Base-by-base conservation (phyloP, 768 basidiomycete species). In the Amanita phalloides region DNA sequence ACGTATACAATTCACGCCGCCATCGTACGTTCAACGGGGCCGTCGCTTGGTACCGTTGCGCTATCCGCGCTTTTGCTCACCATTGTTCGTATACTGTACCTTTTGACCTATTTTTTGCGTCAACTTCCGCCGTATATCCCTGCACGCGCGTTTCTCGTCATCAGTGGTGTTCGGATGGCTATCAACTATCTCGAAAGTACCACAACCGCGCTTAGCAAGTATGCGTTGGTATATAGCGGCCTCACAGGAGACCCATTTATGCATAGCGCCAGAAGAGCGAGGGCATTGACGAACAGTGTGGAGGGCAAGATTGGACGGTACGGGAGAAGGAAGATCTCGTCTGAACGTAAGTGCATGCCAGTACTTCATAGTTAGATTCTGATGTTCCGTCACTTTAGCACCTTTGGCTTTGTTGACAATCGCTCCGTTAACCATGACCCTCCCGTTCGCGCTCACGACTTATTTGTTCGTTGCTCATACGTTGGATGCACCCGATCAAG, bases 391-490 rank as follows among this genome's bases (percentile, higher is more conserved):
- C 23, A 13, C 49, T 55, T 46, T 44, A 84, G 77, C 78, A 23
- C 76, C 81, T 62, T 74, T 91, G 57, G 78, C 85, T 0, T 68
- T 93, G 56, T 73, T 94, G 56, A 86, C 82, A 13, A 76, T 86
- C 26, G 78, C 87, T 10, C 86, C 91, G 14, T 70, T 90, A 46
- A 86, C 84, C 0, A 70, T 92, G 54, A 87, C 88, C 0, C 76
- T 93, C 56, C 86, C 90, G 4, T 87, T 90, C 56, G 83, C 90
- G 11, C 70, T 94, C 26, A 68, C 78, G 35, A 87, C 90, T 4
- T 96, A 95, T 64, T 66, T 97, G 17, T 89, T 94, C 57, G 87
- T 91, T n/a, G 86, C 90, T 2, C 88, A 90, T 65, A 84, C 86
- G 0, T 67, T 91, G 20, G 62, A 65, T 14, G 79, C 82, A 23